phyloP scores from a whole-genome alignment of 345 rosid genomes.

The Erysimum cheiranthoides region DNA sequence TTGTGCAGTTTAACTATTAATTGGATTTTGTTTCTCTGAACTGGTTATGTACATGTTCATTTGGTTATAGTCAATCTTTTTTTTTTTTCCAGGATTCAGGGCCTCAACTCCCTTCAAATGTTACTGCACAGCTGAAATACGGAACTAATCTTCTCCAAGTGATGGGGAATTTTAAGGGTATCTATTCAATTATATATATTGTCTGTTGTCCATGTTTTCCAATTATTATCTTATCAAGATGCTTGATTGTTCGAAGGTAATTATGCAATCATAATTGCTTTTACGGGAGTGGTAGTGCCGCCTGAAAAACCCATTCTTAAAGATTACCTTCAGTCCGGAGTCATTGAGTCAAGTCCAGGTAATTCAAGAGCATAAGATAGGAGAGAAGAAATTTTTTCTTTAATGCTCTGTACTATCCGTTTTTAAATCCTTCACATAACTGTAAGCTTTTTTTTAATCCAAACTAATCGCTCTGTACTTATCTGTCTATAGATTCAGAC shows the following conservation, averaged over 20 bases:
- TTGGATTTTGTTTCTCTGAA: constrained; percentile 20
- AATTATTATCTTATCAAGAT: constrained; percentile 5
- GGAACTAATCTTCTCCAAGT: constrained; percentile 98
- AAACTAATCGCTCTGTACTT: constrained; percentile 4
- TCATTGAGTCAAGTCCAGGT: constrained; percentile 66
- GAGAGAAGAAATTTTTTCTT: neutral
- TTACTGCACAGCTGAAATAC: constrained; percentile 73
- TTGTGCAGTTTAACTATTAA: constrained; percentile 38
- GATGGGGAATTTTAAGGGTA: constrained; percentile 83
- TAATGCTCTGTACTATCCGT: neutral
- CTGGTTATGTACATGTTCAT: constrained; percentile 26
- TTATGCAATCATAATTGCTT: constrained; percentile 68
- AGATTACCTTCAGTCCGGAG: constrained; percentile 62
- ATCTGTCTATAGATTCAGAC: constrained; percentile 63
- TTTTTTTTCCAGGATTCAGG: constrained; percentile 64
- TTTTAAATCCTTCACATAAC: constrained; percentile 10
- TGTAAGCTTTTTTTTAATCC: neutral
- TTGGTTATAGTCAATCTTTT: constrained; percentile 20
- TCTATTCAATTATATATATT: constrained; percentile 24
- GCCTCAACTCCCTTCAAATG: constrained; percentile 84
- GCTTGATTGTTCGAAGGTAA: constrained; percentile 54
- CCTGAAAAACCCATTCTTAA: constrained; percentile 53
- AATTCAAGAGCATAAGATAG: constrained; percentile 35
- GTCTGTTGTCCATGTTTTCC: constrained; percentile 3
- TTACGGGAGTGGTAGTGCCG: constrained; percentile 55